Base-by-base conservation (phyloP, 495 filamentous ascomycete genomes). In the Penicillium canescens region DNA sequence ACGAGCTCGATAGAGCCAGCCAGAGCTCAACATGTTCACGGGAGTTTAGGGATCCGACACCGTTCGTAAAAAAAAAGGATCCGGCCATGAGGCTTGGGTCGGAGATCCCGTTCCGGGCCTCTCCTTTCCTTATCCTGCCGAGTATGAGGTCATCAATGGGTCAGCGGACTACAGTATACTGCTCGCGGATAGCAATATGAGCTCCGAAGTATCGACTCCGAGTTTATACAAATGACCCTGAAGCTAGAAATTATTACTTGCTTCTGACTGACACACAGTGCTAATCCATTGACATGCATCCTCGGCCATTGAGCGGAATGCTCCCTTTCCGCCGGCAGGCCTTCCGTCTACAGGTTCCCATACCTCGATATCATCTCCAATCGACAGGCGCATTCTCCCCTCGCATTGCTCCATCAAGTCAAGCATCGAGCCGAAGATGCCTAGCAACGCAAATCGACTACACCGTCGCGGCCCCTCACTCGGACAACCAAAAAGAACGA, bases 401-500 rank as follows among this genome's bases (percentile, higher is more conserved):
- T 13, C 26, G 14, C 0, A 16, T 18, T 21, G 16, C 26, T 4
- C 26, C 3, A 0, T 2, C 16, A 37, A 18, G 26, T 9, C n/a
- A 11, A 5, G 13, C 4, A 34, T 14, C 14, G 2, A 11, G 16
- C 13, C 21, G 13, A 21, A 46, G 46, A 59, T 48, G 48, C 31
- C 38, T 50, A 20, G 60, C 60, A 31, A 61, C 63, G 14, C 58
- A 56, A 2, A 24, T 46, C 36, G 46, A 63, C 18, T 46, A 59
- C 26, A 48, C 64, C 11, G 12, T 52, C 14, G 61, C 70, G 5
- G 14, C 41, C 16, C 18, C 33, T 6, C 42, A 55, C 14, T 43
- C 60, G 6, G 64, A 69, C 28, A 31, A 54, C 16, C 37, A 55
- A 3, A 70, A 65, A 35, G 83, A 89, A 68, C 78, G 83, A 3